Base-by-base conservation (phyloP, 2,329 filamentous ascomycete genomes). In the Phaeosphaeria sp. region DNA sequence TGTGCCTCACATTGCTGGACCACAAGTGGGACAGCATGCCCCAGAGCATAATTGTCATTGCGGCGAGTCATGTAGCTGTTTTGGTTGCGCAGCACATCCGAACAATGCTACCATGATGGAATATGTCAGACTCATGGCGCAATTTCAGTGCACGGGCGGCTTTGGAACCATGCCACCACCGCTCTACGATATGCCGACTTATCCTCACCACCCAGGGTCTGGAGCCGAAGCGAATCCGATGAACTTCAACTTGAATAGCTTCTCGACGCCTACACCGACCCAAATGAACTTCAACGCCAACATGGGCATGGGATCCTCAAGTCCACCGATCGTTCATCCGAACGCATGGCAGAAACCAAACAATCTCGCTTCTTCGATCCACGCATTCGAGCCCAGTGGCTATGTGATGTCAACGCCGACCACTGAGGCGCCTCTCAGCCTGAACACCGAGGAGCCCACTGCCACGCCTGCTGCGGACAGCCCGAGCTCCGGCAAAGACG, bases 81-180 rank as follows among this genome's bases (percentile, higher is more conserved):
- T 91, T 36, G 89, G 88, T 11, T 91, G 89, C 69, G 82, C 87
- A 5, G 86, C 85, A 2, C 88, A 91, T 71, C 87, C 89, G 13
- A 89, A 87, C 68, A 91, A 91, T 64, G 81, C 86, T 7, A 85
- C 87, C 21, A 90, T 85, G 50, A 83, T 80, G 79, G 76, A 82
- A 47, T 80, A 82, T 56, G 80, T 88, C 2, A 78, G 82, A 6
- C 61, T 69, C 0, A 77, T 77, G 72, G 71, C 74, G 30, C 67
- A 76, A 7, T 76, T 67, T 45, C 74, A 75, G 63, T 74, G 68
- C 51, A 72, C 68, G 8, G 74, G 74, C 17, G 70, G 67, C 3
- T 74, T 74, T 48, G 73, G 73, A 30, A 50, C 65, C 17, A 59
- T 74, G 53, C 61, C 69, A 39, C 68, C 71, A 45, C 73, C 74